Percentiles rank a stretch among this genome's conserved stretches.
Conservation (phyloP, 1,284 basidiomycete genomes). For the Veloporphyrellus conicus region DNA sequence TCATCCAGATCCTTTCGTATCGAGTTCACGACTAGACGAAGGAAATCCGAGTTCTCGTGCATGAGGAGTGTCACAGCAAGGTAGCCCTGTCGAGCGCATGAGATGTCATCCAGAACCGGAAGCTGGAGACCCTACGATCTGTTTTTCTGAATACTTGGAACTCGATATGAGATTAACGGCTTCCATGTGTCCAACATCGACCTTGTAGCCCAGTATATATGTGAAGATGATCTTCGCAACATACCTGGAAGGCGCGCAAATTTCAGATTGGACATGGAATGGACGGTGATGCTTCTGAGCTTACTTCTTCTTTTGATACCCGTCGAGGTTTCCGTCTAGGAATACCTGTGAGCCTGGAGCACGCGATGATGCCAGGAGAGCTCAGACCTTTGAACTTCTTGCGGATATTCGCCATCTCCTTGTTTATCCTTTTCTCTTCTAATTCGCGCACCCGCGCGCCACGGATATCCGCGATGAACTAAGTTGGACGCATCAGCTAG, state of each 20-base stretch:
- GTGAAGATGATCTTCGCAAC: conserved; percentile 98
- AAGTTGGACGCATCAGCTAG: conserved; percentile 4
- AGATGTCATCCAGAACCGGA: not conserved
- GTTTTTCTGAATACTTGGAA: conserved; percentile 96
- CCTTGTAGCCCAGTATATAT: conserved; percentile 97
- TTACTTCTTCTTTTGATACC: conserved; percentile 99
- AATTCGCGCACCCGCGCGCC: conserved; percentile 84
- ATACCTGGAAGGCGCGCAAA: conserved; percentile 53
- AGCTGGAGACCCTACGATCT: conserved; percentile 69
- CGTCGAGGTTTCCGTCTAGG: conserved; percentile 91
- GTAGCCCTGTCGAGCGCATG: conserved; percentile 68
- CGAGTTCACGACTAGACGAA: conserved; percentile 94
- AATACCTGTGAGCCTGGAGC: conserved; percentile 5
- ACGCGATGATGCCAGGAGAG: conserved; percentile 11
- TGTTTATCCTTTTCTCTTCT: conserved; percentile 97
- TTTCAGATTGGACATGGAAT: conserved; percentile 14
- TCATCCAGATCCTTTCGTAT: conserved; percentile 97
- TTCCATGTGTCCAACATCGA: conserved; percentile 99
- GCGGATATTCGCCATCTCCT: conserved; percentile 99
- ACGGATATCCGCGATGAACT: conserved; percentile 99
- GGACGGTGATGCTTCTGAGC: conserved; percentile 31
- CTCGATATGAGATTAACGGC: conserved; percentile 97
- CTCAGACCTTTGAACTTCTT: conserved; percentile 91
- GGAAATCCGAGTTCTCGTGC: conserved; percentile 98
- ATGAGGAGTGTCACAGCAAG: conserved; percentile 94